A percentile compares a stretch with the other conserved stretches of the same genome.
phyloP scores from a whole-genome alignment of 352 stramenopile species.

The Phytophthora sp. region DNA sequence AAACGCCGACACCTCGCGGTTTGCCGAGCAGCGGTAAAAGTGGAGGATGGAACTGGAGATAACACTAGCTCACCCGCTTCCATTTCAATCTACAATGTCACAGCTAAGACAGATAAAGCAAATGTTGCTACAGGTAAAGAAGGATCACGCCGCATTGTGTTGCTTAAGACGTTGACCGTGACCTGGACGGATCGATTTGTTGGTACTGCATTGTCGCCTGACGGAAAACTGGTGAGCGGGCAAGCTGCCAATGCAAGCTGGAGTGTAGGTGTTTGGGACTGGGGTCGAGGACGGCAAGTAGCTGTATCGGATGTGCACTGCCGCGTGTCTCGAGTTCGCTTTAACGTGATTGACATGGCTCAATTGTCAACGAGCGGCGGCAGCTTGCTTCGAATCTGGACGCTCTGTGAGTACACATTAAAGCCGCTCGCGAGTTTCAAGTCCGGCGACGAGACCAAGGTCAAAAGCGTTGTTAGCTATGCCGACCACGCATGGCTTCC shows the following conservation, averaged over 20 bases:
- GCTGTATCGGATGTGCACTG: conserved; percentile 69
- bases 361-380: conserved; percentile 78
- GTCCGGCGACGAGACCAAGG: conserved; percentile 68
- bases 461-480: conserved; percentile 54
- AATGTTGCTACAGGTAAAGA: conserved; percentile 5
- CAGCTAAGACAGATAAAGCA: background rate
- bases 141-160: conserved; percentile 13
- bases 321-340: conserved; percentile 72
- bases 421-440: conserved; percentile 78
- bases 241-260: conserved; percentile 60
- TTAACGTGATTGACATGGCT: conserved; percentile 82
- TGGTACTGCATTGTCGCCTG: conserved; percentile 60
- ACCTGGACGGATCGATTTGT: conserved; percentile 59
- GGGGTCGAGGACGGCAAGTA: conserved; percentile 68
- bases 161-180: conserved; percentile 58
- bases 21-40: conserved; percentile 52
- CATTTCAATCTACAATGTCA: conserved; percentile 45
- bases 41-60: conserved; percentile 1
- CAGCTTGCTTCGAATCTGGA: conserved; percentile 78
- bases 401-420: conserved; percentile 74
- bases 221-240: conserved; percentile 71
- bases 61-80: conserved; percentile 25
- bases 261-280: conserved; percentile 81
- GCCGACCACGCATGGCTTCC: conserved; percentile 77
- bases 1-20: conserved; percentile 62